These are phyloP conservation scores for Raddia distichophylla DNA, from an alignment of 176 grass and related monocot genomes.

Conservation along the genomic window DNA sequence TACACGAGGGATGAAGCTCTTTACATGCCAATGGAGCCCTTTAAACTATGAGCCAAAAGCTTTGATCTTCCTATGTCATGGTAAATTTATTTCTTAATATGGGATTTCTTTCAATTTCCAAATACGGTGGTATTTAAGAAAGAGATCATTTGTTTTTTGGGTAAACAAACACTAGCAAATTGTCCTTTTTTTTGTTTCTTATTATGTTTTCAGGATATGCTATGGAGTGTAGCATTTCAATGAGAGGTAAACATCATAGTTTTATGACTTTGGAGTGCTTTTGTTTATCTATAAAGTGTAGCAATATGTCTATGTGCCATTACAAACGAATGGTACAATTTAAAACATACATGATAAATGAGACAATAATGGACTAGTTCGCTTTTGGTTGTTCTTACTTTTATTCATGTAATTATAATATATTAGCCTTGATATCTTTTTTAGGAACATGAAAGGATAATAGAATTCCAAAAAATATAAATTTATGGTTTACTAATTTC, in stretches of 20 bases:
- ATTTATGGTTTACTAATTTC: not conserved
- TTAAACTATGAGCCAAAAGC: constrained; percentile 57
- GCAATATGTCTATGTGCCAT: not conserved
- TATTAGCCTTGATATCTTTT: not conserved
- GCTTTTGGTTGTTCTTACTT: not conserved
- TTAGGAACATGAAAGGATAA: not conserved
- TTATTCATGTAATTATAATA: not conserved
- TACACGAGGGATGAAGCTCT: constrained; percentile 51
- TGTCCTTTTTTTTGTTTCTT: not conserved
- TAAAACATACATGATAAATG: not conserved
- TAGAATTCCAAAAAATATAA: not conserved
- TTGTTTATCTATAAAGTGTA: not conserved
- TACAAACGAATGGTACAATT: not conserved
- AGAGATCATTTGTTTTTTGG: not conserved
- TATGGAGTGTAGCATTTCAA: constrained; percentile 85
- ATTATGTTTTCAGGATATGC: constrained; percentile 59
- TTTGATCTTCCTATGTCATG: constrained; percentile 74
- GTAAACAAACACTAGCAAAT: not conserved
- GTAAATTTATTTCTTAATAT: constrained; percentile 29
- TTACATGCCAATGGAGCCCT: constrained; percentile 70
- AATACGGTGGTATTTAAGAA: not conserved
- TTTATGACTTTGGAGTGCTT: not conserved
- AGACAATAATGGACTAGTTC: not conserved
- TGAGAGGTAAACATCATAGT: constrained; percentile 59
- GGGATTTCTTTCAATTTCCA: not conserved